A percentile compares a stretch with the other conserved stretches of the same genome.
phyloP scores from a whole-genome alignment of 2,329 filamentous ascomycete genomes.

The Lanzia echinophila region DNA sequence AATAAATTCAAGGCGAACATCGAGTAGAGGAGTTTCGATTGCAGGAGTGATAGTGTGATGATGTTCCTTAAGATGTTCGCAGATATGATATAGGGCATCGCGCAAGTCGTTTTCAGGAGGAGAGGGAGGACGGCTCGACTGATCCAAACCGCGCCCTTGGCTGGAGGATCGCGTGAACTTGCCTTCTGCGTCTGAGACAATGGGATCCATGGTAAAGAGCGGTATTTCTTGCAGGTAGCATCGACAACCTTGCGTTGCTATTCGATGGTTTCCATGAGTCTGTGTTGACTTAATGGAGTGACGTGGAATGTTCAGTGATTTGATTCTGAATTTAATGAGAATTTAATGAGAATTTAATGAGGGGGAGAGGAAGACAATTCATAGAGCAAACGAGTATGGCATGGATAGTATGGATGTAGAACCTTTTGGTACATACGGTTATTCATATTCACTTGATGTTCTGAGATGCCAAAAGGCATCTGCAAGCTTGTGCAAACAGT shows the following conservation, averaged over 20 bases:
- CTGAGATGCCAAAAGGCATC: neutral
- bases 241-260: neutral
- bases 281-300: neutral
- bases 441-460: neutral
- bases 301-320: neutral
- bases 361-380: neutral
- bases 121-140: neutral
- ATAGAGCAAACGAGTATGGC: neutral
- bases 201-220: neutral
- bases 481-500: neutral
- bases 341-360: too few species aligned
- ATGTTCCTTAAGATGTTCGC: neutral
- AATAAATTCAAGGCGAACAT: neutral
- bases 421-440: neutral
- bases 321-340: neutral
- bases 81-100: neutral
- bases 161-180: neutral
- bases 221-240: neutral
- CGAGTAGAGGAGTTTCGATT: neutral
- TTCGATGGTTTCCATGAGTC: neutral
- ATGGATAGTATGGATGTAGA: neutral
- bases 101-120: neutral
- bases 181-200: neutral
- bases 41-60: neutral
- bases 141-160: neutral